A percentile compares a stretch with the other conserved stretches of the same genome.
Conservation (phyloP, 2,329 filamentous ascomycete species). For the Neofusicoccum umdonicola region DNA sequence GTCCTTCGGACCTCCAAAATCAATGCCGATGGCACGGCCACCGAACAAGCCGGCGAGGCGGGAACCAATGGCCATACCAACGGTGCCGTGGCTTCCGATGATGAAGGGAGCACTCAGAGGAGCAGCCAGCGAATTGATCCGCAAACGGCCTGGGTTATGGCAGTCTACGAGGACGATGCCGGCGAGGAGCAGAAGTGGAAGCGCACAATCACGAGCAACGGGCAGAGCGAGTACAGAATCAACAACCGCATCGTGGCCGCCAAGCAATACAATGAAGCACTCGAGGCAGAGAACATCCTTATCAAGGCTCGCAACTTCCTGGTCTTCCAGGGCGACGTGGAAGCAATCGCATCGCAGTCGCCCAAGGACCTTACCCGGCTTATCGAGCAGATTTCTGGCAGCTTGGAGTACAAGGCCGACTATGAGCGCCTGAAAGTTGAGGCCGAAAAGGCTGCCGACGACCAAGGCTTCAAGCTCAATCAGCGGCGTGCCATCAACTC, state of each 20-base stretch:
- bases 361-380: conserved; percentile 89
- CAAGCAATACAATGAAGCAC: conserved; percentile 86
- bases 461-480: conserved; percentile 83
- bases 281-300: conserved; percentile 92
- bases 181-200: conserved; percentile 96
- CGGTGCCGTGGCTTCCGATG: conserved; percentile 23
- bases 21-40: conserved; percentile 82
- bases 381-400: conserved; percentile 97
- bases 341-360: conserved; percentile 92
- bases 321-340: conserved; percentile 97
- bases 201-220: conserved; percentile 83
- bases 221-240: conserved; percentile 93
- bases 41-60: conserved; percentile 38
- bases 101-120: conserved; percentile 52
- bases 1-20: conserved; percentile 90
- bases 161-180: conserved; percentile 95
- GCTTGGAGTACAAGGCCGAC: conserved; percentile 87
- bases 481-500: conserved; percentile 92
- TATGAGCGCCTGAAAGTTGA: conserved; percentile 89
- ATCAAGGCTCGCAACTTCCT: conserved; percentile 98
- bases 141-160: conserved; percentile 97
- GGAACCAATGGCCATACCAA: conserved; percentile 57
- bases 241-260: conserved; percentile 88
- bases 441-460: conserved; percentile 81
- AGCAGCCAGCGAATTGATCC: conserved; percentile 73